Base-by-base conservation (phyloP, 495 filamentous ascomycete species). In the Podospora pseudopauciseta region DNA sequence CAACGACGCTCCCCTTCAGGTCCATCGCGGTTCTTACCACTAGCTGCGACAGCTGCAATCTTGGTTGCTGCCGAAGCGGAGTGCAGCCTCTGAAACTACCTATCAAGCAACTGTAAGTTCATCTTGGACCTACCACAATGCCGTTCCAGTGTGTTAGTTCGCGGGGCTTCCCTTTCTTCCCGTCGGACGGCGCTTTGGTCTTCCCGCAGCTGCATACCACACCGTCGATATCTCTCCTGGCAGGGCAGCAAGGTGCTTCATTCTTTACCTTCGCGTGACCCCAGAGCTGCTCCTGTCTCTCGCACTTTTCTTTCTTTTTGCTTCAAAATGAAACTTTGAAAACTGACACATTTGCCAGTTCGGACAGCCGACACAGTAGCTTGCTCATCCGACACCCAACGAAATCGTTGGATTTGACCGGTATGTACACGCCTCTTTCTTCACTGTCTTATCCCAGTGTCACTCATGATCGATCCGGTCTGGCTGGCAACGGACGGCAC, bases 41-140 rank as follows among this genome's bases (percentile, higher is more conserved):
- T 60, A 66, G 60, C 49, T 34, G 54, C 62, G 61, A 28, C 30
- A 63, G 1, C 61, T 32, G 27, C 61, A 32, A 32, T 49, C 30
- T 20, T 28, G 34, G 61, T 34, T 39, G 16, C 54, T 56, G 54
- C 54, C 54, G 27, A 66, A 54, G 54, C 30, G 61, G 53, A 39
- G 30, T 32, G 32, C 34, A 65, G 58, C 66, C 65, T 72, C 32
- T 73, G 68, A 60, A 71, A 60, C 53, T 68, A 55, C 54, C 27
- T 63, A 70, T 65, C 58, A 59, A 62, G 66, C 49, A 67, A 60
- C 67, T 73, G 73, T 76, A 75, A 79, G 72, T 70, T 65, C 55
- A 60, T 60, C 61, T 30, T 69, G 49, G 44, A 67, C 68, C 67
- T 61, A 63, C 69, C 60, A 63, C 67, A 28, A 59, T 63, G 59